Conservation (phyloP, 768 basidiomycete genomes). For the Mycena vulgaris region DNA sequence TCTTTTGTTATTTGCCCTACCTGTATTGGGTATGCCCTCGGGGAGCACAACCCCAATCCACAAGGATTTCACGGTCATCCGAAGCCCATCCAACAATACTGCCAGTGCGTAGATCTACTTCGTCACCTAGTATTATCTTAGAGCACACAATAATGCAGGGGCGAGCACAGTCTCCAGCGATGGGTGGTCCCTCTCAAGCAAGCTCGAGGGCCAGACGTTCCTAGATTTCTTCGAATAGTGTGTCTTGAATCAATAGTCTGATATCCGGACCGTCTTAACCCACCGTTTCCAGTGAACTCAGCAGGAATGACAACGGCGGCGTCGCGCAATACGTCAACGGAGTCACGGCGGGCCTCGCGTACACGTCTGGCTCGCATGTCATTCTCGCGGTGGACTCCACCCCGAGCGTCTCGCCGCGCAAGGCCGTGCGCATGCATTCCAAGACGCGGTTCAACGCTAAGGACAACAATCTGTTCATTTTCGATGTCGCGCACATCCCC, state of each 20-base stretch:
- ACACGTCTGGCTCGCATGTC: slow-evolving; percentile 16
- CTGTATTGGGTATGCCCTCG: no score
- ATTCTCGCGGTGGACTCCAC: slow-evolving; percentile 10
- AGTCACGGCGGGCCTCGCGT: slow-evolving; percentile 7
- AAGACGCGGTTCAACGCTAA: slow-evolving; percentile 31
- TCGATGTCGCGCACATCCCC: slow-evolving; percentile 55
- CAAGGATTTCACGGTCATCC: no score
- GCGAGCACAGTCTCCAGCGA: no score
- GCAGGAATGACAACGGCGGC: slow-evolving; percentile 14
- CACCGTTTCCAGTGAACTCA: background rate
- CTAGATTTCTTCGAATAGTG: background rate
- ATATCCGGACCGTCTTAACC: background rate
- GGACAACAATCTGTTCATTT: slow-evolving; percentile 36
- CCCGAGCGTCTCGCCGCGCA: slow-evolving; percentile 20
- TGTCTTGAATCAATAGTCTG: no score
- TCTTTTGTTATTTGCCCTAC: no score
- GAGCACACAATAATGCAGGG: no score
- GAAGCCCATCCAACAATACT: no score
- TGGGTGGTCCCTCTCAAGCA: background rate
- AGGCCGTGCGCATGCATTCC: slow-evolving; percentile 34
- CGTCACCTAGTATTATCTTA: no score
- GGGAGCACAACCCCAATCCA: no score
- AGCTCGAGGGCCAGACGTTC: background rate
- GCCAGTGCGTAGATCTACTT: no score
- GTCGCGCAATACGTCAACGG: slow-evolving; percentile 14